These are phyloP conservation scores for Daldinia vernicosa DNA, from an alignment of 495 filamentous ascomycete genomes.

Conservation along the genomic window DNA sequence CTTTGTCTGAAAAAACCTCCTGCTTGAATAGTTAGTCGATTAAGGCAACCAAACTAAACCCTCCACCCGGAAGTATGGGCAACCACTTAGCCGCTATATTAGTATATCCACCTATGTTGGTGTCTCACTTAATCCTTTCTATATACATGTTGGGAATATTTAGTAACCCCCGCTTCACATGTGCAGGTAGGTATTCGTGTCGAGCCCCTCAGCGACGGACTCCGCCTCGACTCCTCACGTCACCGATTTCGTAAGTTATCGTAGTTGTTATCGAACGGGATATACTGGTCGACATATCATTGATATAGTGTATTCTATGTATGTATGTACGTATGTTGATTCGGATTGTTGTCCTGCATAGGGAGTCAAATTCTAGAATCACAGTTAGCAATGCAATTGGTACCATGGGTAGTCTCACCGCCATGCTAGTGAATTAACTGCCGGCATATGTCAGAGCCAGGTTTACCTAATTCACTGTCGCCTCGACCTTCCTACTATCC, in stretches of 20 bases:
- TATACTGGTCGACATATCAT: neutral
- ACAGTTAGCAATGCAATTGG: neutral
- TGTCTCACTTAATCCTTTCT: neutral
- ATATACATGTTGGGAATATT: neutral
- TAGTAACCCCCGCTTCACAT: neutral
- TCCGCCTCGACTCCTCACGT: neutral
- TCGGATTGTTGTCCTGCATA: neutral
- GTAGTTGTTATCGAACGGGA: neutral
- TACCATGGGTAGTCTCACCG: neutral
- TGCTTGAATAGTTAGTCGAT: neutral
- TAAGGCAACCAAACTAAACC: slow-evolving; percentile 4
- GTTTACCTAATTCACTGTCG: no score
- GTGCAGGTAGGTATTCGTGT: neutral
- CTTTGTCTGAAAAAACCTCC: neutral
- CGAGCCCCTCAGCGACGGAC: neutral
- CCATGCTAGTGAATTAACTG: neutral
- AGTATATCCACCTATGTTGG: neutral
- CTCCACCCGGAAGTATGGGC: neutral
- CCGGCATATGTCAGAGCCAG: no score
- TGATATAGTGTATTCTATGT: no score
- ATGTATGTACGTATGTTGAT: no score
- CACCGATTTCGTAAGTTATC: neutral
- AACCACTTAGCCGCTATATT: neutral
- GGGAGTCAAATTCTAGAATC: neutral
- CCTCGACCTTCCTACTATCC: no score